A percentile compares a stretch with the other conserved stretches of the same genome.
These are phyloP conservation scores for Polytrichum formosum DNA, from an alignment of 225 moss, liverwort and hornwort species.

Conservation along the genomic window DNA sequence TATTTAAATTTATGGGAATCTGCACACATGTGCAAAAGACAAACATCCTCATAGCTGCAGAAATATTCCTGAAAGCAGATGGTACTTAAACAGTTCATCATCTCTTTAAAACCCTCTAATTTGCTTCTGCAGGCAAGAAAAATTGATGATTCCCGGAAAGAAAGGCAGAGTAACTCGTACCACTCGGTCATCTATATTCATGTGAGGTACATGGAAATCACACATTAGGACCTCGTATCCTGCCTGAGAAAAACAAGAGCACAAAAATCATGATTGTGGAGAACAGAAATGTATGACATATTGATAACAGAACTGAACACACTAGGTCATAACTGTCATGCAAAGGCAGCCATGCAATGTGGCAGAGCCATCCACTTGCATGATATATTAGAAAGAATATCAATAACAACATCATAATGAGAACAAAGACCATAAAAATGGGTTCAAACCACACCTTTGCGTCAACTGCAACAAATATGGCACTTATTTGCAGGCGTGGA, in stretches of 20 bases:
- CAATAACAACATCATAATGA: not conserved
- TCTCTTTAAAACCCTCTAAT: not conserved
- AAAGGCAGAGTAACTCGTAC: conserved; percentile 29
- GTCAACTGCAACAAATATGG: conserved; percentile 46
- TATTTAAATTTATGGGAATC: not conserved
- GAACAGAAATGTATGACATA: not conserved
- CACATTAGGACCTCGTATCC: conserved; percentile 73
- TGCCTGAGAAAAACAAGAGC: conserved; percentile 46
- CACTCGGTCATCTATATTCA: conserved; percentile 58
- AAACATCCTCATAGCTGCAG: no score
- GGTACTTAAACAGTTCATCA: not conserved
- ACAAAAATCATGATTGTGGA: not conserved
- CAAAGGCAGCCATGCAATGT: not conserved
- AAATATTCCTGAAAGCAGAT: no score
- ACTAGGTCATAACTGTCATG: not conserved
- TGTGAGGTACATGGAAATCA: conserved; percentile 76
- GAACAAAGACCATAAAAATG: not conserved
- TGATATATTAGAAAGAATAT: not conserved
- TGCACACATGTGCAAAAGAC: not conserved
- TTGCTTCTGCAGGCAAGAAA: not conserved
- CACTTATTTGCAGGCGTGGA: conserved; percentile 47
- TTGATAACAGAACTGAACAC: not conserved
- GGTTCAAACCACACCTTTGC: conserved; percentile 46
- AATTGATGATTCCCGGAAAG: no score
- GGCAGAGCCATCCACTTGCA: no score